These are phyloP conservation scores for Russula sp. DNA, from an alignment of 768 basidiomycete genomes.

Conservation along the genomic window DNA sequence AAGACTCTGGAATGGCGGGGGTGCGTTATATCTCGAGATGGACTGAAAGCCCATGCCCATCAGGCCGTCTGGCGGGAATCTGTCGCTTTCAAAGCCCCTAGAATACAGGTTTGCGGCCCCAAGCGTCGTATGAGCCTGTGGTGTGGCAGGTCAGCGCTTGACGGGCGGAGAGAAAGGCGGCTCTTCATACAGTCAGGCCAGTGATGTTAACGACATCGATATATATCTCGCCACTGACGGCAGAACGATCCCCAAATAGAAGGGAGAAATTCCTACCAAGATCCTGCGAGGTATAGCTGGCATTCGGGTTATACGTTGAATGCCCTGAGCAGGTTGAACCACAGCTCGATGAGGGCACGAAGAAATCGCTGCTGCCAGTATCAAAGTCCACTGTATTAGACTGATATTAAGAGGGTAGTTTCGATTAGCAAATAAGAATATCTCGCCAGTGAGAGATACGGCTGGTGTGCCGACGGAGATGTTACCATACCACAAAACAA, in stretches of 20 bases:
- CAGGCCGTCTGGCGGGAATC: constrained; percentile 37
- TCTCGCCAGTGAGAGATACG: constrained; percentile 11
- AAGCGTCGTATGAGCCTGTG: constrained; percentile 33
- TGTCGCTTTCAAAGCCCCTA: constrained; percentile 25
- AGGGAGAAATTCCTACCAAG: constrained; percentile 30
- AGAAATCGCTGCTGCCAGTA: constrained; percentile 32
- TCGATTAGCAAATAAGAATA: background rate
- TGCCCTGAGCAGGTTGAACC: constrained; percentile 27
- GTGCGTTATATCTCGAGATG: constrained; percentile 25
- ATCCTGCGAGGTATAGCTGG: constrained; percentile 25
- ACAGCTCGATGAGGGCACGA: constrained; percentile 33
- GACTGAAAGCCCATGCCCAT: constrained; percentile 36
- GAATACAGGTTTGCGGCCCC: constrained; percentile 41
- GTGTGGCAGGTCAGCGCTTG: background rate
- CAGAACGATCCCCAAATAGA: constrained; percentile 36
- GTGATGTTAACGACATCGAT: constrained; percentile 40
- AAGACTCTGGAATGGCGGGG: constrained; percentile 37
- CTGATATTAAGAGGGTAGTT: background rate
- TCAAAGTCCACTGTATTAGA: constrained; percentile 36
- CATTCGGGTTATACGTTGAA: background rate
- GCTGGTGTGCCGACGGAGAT: constrained; percentile 24
- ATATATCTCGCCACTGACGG: constrained; percentile 36
- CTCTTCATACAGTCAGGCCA: constrained; percentile 25
- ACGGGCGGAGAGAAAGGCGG: background rate
- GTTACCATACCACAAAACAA: constrained; percentile 18